Conservation (phyloP, 352 stramenopile species). For the Phytopythium montanum region DNA sequence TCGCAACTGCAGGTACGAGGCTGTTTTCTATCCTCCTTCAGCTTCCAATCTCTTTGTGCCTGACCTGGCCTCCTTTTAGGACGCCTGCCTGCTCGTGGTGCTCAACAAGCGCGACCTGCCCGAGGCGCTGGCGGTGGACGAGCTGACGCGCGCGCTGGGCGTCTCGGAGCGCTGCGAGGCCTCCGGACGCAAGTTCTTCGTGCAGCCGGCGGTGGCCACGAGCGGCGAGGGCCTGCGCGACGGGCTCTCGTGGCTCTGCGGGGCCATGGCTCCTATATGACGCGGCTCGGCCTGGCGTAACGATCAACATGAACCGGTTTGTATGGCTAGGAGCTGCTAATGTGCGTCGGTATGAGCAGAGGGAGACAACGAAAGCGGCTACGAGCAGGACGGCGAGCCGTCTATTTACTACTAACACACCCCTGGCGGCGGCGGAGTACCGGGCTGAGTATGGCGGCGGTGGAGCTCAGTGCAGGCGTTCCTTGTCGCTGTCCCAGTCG, state of each 20-base stretch:
- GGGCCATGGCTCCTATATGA: constrained; percentile 72
- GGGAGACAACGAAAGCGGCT: not conserved
- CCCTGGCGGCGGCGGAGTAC: not conserved
- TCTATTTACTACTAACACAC: constrained; percentile 12
- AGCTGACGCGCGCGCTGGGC: constrained; percentile 45
- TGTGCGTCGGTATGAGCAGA: not conserved
- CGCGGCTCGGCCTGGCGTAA: not conserved
- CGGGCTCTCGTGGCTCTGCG: constrained; percentile 74
- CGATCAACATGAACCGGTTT: not conserved
- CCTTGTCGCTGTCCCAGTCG: constrained; percentile 53
- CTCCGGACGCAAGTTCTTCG: constrained; percentile 40
- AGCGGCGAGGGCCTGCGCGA: constrained; percentile 70
- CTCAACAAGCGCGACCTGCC: constrained; percentile 81
- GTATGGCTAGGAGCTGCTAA: not conserved
- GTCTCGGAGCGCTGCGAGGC: constrained; percentile 49
- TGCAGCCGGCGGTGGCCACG: constrained; percentile 75
- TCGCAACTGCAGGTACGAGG: constrained; percentile 46
- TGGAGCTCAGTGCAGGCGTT: constrained; percentile 7
- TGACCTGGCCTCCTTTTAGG: too few relatives aligned
- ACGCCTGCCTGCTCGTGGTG: constrained; percentile 62
- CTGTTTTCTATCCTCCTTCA: not conserved
- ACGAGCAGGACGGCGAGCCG: constrained; percentile 1
- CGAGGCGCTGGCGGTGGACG: constrained; percentile 37
- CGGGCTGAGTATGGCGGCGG: not conserved
- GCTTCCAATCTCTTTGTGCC: not conserved